phyloP scores from a whole-genome alignment of 768 basidiomycete genomes.

The Suillus bovinus region DNA sequence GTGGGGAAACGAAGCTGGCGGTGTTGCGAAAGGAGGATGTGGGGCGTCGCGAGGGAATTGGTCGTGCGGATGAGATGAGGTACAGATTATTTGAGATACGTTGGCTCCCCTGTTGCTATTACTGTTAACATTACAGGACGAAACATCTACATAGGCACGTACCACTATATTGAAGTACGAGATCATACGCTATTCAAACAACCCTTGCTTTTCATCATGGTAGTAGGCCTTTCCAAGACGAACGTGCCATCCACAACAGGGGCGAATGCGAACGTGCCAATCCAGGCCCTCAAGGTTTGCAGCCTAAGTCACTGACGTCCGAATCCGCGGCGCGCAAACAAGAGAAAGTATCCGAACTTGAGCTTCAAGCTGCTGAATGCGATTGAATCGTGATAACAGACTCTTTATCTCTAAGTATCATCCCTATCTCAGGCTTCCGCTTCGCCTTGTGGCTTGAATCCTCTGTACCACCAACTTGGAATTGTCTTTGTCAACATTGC shows the following conservation, averaged over 20 bases:
- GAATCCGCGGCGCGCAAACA: background rate
- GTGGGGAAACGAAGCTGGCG: slow-evolving; percentile 35
- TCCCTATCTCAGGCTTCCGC: too few relatives aligned
- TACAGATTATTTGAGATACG: slow-evolving; percentile 73
- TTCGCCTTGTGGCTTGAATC: too few relatives aligned
- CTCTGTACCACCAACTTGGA: too few relatives aligned
- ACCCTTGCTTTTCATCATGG: background rate
- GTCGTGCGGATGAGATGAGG: slow-evolving; percentile 67
- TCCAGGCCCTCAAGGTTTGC: too few relatives aligned
- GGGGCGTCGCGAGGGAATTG: slow-evolving; percentile 52
- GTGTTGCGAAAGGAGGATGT: slow-evolving; percentile 51
- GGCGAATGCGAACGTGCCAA: background rate
- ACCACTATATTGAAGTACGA: background rate
- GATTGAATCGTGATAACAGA: too few relatives aligned
- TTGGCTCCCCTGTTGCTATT: slow-evolving; percentile 42
- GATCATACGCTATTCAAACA: background rate
- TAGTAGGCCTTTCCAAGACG: background rate
- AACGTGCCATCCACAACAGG: background rate
- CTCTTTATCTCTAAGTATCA: too few relatives aligned
- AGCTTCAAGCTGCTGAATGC: background rate
- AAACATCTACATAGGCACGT: background rate
- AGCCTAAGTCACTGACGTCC: background rate
- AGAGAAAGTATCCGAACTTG: background rate
- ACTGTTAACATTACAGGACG: background rate
- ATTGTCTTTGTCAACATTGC: too few relatives aligned